These are phyloP conservation scores for Botrytis porri DNA, from an alignment of 2,329 filamentous ascomycete genomes.

Conservation along the genomic window DNA sequence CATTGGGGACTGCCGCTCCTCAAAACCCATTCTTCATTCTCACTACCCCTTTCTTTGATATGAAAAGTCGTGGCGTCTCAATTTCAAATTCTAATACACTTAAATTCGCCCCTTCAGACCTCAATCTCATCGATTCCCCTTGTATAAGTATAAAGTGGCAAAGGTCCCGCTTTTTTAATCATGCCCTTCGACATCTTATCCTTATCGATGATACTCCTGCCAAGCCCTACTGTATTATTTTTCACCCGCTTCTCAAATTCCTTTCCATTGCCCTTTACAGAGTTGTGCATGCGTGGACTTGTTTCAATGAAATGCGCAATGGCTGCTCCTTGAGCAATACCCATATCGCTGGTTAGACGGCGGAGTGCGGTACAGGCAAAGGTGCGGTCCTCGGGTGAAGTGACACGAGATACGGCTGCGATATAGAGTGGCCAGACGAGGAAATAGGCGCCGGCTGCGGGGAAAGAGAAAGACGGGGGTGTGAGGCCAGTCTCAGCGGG, in stretches of 20 bases:
- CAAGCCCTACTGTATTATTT: conserved; percentile 15
- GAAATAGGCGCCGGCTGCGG: not conserved
- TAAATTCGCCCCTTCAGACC: not conserved
- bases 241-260: not conserved
- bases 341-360: not conserved
- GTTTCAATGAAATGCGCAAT: not conserved
- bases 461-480: not conserved
- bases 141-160: not conserved
- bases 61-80: not conserved
- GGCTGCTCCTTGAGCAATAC: not conserved
- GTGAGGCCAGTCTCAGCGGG: not conserved
- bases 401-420: not conserved
- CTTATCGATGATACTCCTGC: not conserved
- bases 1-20: not conserved
- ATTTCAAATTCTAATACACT: not conserved
- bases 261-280: conserved; percentile 12
- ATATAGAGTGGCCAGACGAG: not conserved
- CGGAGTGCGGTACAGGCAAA: not conserved
- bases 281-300: not conserved
- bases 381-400: not conserved
- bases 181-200: not conserved
- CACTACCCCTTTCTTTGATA: not conserved
- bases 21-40: not conserved
- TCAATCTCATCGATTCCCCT: not conserved
- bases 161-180: not conserved